phyloP scores from a whole-genome alignment of 108 stramenopile genomes.

The Cyclotella distinguenda region DNA sequence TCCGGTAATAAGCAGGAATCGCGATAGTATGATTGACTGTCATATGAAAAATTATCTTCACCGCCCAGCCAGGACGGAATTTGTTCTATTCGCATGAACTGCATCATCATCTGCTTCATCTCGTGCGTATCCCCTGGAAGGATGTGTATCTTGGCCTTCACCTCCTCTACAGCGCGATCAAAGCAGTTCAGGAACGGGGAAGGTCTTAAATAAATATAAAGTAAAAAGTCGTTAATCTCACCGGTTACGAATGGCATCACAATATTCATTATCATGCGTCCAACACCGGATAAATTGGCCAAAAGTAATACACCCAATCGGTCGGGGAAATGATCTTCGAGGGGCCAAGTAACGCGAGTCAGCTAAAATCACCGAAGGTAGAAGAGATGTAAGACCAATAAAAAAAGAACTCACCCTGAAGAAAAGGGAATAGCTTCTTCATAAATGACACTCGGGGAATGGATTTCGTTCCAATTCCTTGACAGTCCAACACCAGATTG shows the following conservation, averaged over 20 bases:
- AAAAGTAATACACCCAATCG: constrained; percentile 61
- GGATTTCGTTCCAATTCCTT: constrained; percentile 33
- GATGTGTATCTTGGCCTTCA: constrained; percentile 67
- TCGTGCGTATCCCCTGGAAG: constrained; percentile 48
- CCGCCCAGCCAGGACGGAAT: constrained; percentile 70
- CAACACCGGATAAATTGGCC: constrained; percentile 54
- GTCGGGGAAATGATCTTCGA: constrained; percentile 82
- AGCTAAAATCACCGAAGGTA: no score
- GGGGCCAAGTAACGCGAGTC: no score
- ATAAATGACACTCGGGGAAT: constrained; percentile 50
- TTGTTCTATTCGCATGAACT: constrained; percentile 56
- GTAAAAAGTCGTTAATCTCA: background rate
- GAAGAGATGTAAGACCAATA: no score
- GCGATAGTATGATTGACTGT: constrained; percentile 53
- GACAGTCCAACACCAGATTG: constrained; percentile 67
- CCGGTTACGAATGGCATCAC: constrained; percentile 59
- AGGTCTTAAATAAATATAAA: background rate
- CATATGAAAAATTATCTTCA: constrained; percentile 54
- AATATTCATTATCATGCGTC: constrained; percentile 62
- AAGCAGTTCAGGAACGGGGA: background rate
- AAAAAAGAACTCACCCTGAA: no score
- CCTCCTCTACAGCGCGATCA: constrained; percentile 38
- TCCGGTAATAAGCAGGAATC: constrained; percentile 46
- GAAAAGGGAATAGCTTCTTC: constrained; percentile 52
- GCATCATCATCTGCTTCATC: constrained; percentile 46